phyloP scores from a whole-genome alignment of 352 stramenopile species.

The Phytophthora cryptogea region DNA sequence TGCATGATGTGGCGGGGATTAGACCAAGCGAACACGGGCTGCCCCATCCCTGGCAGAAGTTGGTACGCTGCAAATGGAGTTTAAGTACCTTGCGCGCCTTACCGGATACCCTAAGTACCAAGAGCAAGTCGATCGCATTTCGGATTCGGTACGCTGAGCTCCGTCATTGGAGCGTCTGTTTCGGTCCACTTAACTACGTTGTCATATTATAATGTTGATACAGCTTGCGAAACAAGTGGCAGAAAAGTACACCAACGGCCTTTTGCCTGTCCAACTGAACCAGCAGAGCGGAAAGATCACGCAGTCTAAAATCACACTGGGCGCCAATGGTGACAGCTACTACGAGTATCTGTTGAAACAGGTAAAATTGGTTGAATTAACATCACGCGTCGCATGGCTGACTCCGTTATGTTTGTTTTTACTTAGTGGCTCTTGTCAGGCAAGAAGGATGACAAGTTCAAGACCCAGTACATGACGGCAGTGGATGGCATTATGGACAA shows the following conservation, averaged over 20 bases:
- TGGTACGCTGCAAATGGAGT: slow-evolving; percentile 79
- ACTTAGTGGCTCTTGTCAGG: slow-evolving; percentile 69
- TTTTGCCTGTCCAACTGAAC: slow-evolving; percentile 61
- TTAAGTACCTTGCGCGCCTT: slow-evolving; percentile 73
- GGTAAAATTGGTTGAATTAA: slow-evolving; percentile 26
- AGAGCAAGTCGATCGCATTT: slow-evolving; percentile 73
- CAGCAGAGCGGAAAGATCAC: slow-evolving; percentile 43
- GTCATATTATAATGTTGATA: background rate
- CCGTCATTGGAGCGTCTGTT: no score
- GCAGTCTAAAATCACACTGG: slow-evolving; percentile 65
- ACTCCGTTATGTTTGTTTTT: slow-evolving; percentile 1
- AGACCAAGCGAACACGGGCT: slow-evolving; percentile 44
- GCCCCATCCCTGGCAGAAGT: slow-evolving; percentile 67
- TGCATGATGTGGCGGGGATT: background rate
- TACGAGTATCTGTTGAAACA: slow-evolving; percentile 89
- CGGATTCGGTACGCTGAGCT: slow-evolving; percentile 48
- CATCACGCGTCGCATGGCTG: background rate
- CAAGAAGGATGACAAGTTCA: slow-evolving; percentile 78
- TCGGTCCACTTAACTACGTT: no score
- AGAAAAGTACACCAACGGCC: slow-evolving; percentile 55
- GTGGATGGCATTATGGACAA: slow-evolving; percentile 65
- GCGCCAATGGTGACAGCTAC: slow-evolving; percentile 82
- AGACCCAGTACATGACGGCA: slow-evolving; percentile 62
- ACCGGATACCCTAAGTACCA: slow-evolving; percentile 66
- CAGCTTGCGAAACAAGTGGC: slow-evolving; percentile 60